Evolutionary conservation across 768 basidiomycete genomes (phyloP).

Genomic region (Ramaria sp.): DNA sequence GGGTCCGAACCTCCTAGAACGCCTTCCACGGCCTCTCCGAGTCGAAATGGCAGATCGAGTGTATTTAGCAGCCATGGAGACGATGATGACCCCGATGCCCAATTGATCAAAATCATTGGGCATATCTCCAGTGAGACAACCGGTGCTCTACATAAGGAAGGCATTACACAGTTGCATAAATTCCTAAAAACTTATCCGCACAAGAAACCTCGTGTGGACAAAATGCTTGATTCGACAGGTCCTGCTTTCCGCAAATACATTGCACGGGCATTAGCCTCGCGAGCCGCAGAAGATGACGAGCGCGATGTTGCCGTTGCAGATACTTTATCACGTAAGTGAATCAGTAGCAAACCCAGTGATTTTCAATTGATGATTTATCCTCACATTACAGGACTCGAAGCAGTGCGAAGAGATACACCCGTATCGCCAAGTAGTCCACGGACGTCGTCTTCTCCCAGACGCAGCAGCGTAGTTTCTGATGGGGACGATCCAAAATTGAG

Average conservation of each 20-base stretch:
- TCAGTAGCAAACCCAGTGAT: not conserved
- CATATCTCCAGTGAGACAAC: constrained; percentile 86
- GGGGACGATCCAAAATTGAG: constrained; percentile 8
- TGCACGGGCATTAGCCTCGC: constrained; percentile 73
- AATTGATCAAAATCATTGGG: constrained; percentile 71
- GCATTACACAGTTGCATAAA: constrained; percentile 88
- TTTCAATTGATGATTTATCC: not conserved
- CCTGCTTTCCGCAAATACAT: constrained; percentile 89
- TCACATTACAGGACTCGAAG: constrained; percentile 5
- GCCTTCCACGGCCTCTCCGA: constrained; percentile 30
- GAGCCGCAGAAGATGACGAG: constrained; percentile 82
- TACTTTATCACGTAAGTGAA: constrained; percentile 62
- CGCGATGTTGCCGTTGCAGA: constrained; percentile 73
- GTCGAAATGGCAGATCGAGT: constrained; percentile 34
- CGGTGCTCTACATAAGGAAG: constrained; percentile 83
- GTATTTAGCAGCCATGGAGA: constrained; percentile 43
- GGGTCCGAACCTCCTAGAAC: constrained; percentile 23
- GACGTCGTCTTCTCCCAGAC: constrained; percentile 5
- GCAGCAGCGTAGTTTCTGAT: constrained; percentile 2
- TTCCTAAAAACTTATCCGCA: constrained; percentile 88
- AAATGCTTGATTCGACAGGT: constrained; percentile 81
- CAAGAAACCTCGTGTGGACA: constrained; percentile 73
- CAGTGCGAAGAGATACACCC: constrained; percentile 6
- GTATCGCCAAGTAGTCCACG: not conserved
- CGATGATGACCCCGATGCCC: constrained; percentile 82